Base-by-base conservation (phyloP, 345 rosid genomes). In the Aquilaria yunnanensis region DNA sequence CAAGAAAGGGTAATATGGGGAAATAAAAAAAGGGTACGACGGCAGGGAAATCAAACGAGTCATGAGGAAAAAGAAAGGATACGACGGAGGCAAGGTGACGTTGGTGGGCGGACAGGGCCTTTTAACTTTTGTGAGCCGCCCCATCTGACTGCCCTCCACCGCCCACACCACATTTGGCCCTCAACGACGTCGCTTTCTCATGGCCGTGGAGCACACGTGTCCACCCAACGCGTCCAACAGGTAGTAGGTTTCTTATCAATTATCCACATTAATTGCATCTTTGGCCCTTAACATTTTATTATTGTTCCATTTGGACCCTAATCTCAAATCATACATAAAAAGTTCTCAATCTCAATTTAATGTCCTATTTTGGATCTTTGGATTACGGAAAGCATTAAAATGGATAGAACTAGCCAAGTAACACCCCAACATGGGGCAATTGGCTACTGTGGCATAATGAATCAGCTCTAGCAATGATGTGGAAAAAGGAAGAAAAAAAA, bases 171-270 rank as follows among this genome's bases (percentile, higher is more conserved):
- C 50, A 4, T 62, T 50, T 56, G 32, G 45, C 6, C 52, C 32
- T 72, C 67, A 6, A 51, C 67, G 71, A 62, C 56, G 67, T 72
- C 71, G 67, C 67, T 72, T 61, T 66, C 67, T 2, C 59, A 6
- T 14, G 51, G 4, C 14, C 32, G 13, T 49, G 62, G 47, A 31
- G 43, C 46, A 61, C 59, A 56, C 62, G 65, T 59, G 54, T 62
- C 10, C 46, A 1, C 14, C 30, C 11, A 64, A 64, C 69, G 67
- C 52, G 67, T 66, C 23, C 23, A 16, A 16, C 23, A 16, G 23
- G 23, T 16, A 16, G 23, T 16, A 16, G 23, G 23, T 16, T 16
- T 16, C 23, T 16, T 16, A 16, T 16, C 23, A 16, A 16, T 16
- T 16, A 16, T 16, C 23, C 60, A 13, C 30, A 1, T 51, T 51